phyloP scores from a whole-genome alignment of 148 eudicot species.

The Silene latifolia region DNA sequence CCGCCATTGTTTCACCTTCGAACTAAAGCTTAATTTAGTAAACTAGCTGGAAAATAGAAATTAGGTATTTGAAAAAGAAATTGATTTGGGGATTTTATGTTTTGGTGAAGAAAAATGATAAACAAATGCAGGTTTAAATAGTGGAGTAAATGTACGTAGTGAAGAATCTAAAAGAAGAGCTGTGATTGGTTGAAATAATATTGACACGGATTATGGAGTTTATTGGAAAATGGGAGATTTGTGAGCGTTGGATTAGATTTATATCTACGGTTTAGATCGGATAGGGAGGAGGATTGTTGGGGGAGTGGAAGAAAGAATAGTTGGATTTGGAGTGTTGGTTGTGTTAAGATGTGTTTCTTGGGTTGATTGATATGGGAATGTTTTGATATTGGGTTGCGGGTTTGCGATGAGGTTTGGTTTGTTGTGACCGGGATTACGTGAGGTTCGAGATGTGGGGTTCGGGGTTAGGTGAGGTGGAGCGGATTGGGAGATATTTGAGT shows the following conservation, averaged over 20 bases:
- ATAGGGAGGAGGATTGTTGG: neutral
- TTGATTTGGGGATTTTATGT: slow-evolving; percentile 4
- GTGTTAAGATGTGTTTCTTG: slow-evolving; percentile 44
- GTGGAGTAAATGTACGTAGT: slow-evolving; percentile 26
- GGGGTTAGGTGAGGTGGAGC: neutral
- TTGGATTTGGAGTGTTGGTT: slow-evolving; percentile 17
- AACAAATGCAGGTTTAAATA: slow-evolving; percentile 40
- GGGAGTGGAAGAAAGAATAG: slow-evolving; percentile 1
- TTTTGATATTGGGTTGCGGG: slow-evolving; percentile 17
- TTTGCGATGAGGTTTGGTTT: slow-evolving; percentile 27
- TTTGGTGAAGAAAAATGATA: slow-evolving; percentile 22
- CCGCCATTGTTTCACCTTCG: slow-evolving; percentile 36
- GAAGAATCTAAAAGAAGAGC: slow-evolving; percentile 18
- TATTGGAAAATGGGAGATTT: slow-evolving; percentile 16
- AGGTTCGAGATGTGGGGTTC: slow-evolving; percentile 42
- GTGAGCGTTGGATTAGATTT: slow-evolving; percentile 36
- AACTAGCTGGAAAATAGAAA: neutral
- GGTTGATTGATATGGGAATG: slow-evolving; percentile 28
- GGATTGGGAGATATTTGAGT: slow-evolving; percentile 34
- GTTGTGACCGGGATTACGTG: slow-evolving; percentile 31
- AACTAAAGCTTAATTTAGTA: neutral
- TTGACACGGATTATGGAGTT: slow-evolving; percentile 28
- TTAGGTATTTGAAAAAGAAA: slow-evolving; percentile 14
- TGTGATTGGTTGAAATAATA: slow-evolving; percentile 33
- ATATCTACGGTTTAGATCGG: slow-evolving; percentile 38